phyloP scores from a whole-genome alignment of 2,329 filamentous ascomycete genomes.

The Phaeophleospora eucalypticola region DNA sequence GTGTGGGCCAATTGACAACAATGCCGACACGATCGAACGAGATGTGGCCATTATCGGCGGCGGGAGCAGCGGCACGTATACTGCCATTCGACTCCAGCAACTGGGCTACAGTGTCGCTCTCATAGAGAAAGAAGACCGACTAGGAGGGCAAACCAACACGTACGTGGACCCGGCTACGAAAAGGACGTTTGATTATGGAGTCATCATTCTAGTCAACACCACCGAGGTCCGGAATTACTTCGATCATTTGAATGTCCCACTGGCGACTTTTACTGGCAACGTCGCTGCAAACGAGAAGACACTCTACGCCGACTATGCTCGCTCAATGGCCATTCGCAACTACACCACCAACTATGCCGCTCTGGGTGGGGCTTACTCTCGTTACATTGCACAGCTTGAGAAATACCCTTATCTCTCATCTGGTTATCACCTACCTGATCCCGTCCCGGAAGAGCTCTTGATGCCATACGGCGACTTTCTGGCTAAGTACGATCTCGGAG shows the following conservation, averaged over 20 bases:
- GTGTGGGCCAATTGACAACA: background rate
- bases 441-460: constrained; percentile 45
- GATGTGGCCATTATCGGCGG: constrained; percentile 42
- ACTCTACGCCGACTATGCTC: background rate
- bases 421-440: constrained; percentile 44
- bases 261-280: constrained; percentile 20
- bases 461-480: constrained; percentile 48
- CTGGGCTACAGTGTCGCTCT: constrained; percentile 37
- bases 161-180: constrained; percentile 40
- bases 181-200: constrained; percentile 36
- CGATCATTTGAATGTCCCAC: constrained; percentile 40
- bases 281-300: constrained; percentile 7
- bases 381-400: constrained; percentile 2
- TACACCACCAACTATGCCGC: constrained; percentile 1
- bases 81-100: constrained; percentile 39
- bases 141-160: constrained; percentile 48
- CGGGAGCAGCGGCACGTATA: constrained; percentile 40
- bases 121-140: constrained; percentile 35
- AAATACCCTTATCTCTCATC: constrained; percentile 31
- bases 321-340: background rate
- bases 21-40: background rate
- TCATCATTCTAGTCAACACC: constrained; percentile 40
- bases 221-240: constrained; percentile 44
- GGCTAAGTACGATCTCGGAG: constrained; percentile 45
- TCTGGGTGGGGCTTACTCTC: constrained; percentile 15